phyloP scores from a whole-genome alignment of 805 yeast species.

The Lipomyces sp. region DNA sequence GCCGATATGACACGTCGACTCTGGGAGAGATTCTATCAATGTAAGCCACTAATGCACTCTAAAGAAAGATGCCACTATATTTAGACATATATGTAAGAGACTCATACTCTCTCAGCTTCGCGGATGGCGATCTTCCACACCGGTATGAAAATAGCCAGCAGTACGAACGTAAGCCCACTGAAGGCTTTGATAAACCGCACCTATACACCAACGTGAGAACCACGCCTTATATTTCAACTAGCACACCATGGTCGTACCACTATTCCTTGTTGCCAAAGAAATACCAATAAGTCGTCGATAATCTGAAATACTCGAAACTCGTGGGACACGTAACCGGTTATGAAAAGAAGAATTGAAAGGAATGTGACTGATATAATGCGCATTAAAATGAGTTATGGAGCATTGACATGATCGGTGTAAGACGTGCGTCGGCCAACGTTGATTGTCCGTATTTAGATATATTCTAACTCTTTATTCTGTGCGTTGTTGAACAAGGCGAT shows the following conservation, averaged over 20 bases:
- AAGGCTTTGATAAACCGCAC: constrained; percentile 25
- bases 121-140: constrained; percentile 28
- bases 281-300: not conserved
- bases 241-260: constrained; percentile 12
- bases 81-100: not conserved
- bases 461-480: not conserved
- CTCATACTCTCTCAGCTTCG: constrained; percentile 27
- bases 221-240: not conserved
- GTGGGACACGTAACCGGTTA: constrained; percentile 33
- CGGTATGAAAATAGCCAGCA: constrained; percentile 26
- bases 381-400: constrained; percentile 15
- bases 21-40: constrained; percentile 6
- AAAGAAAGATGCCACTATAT: not conserved
- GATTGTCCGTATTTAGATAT: not conserved
- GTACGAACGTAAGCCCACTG: constrained; percentile 22
- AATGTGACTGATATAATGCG: constrained; percentile 17
- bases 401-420: not conserved
- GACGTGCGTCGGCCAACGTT: not conserved
- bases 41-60: not conserved
- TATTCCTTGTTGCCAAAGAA: constrained; percentile 23
- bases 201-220: not conserved
- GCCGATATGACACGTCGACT: constrained; percentile 34
- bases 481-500: not conserved
- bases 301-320: constrained; percentile 21
- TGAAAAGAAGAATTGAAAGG: constrained; percentile 18